Conservation (phyloP, 768 basidiomycete genomes). For the Epithele typhae region DNA sequence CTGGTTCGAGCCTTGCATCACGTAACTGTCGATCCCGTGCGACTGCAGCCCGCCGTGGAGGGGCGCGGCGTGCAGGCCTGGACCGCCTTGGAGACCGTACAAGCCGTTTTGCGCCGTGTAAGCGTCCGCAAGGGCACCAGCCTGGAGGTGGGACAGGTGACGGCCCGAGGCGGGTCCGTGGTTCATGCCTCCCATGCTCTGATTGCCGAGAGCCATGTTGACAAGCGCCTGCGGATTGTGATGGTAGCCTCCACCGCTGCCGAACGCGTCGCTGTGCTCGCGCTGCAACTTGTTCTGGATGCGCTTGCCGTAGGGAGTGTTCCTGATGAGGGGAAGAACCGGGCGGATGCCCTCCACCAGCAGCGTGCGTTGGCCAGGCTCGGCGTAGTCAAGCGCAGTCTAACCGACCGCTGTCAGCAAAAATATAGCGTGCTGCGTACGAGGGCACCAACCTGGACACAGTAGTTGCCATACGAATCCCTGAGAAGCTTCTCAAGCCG, state of each 20-base stretch:
- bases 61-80: conserved; percentile 37
- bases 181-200: conserved; percentile 42
- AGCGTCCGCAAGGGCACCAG: conserved; percentile 57
- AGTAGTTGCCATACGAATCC: conserved; percentile 96
- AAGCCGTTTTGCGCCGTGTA: conserved; percentile 60
- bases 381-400: conserved; percentile 97
- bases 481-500: conserved; percentile 93
- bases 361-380: conserved; percentile 85
- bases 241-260: conserved; percentile 44
- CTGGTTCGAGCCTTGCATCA: conserved; percentile 66
- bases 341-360: conserved; percentile 98
- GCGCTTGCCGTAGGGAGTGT: conserved; percentile 98
- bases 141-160: conserved; percentile 53
- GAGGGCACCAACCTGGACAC: conserved; percentile 68
- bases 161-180: conserved; percentile 35
- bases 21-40: conserved; percentile 77
- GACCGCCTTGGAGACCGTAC: conserved; percentile 52
- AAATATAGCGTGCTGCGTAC: not conserved
- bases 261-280: conserved; percentile 70
- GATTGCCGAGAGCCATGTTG: conserved; percentile 54
- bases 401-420: conserved; percentile 28
- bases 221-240: conserved; percentile 57
- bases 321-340: conserved; percentile 96
- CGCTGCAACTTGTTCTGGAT: conserved; percentile 98
- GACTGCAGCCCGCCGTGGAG: conserved; percentile 46